These are phyloP conservation scores for Rhododendron molle DNA, from an alignment of 148 eudicot species.

Conservation along the genomic window DNA sequence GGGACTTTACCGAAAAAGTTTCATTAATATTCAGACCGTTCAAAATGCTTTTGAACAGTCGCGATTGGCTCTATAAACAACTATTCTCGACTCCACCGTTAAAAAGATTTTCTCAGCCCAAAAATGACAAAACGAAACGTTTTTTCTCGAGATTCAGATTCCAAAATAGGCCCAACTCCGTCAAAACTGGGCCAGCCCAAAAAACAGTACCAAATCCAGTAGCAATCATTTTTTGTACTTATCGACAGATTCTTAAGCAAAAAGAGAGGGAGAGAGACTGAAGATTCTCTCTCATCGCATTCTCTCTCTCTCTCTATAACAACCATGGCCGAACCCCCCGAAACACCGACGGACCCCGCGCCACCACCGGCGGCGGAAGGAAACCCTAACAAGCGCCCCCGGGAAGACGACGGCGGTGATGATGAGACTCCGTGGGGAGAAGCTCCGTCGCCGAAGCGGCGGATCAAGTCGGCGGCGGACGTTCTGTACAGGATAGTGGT, in stretches of 20 bases:
- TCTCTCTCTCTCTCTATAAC: background rate
- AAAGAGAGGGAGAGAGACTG: too few relatives aligned
- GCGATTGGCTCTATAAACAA: too few relatives aligned
- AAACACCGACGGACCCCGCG: slow-evolving; percentile 18
- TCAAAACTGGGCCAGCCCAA: background rate
- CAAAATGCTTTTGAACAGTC: too few relatives aligned
- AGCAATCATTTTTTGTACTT: background rate
- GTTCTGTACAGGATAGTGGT: slow-evolving; percentile 70
- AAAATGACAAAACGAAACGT: background rate
- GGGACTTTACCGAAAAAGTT: too few relatives aligned
- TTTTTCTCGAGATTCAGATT: background rate
- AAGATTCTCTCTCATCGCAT: too few relatives aligned
- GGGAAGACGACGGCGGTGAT: slow-evolving; percentile 31
- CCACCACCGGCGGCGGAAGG: slow-evolving; percentile 9
- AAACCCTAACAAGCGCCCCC: slow-evolving; percentile 33
- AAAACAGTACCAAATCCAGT: background rate
- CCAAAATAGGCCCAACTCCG: background rate
- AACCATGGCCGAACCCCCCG: slow-evolving; percentile 37
- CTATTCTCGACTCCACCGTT: too few relatives aligned
- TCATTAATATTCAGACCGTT: too few relatives aligned
- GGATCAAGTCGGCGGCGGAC: slow-evolving; percentile 50
- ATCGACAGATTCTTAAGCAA: background rate
- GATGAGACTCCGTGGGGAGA: slow-evolving; percentile 28
- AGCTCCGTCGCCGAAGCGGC: slow-evolving; percentile 49
- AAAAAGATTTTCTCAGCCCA: background rate